Conservation (phyloP, 495 filamentous ascomycete species). For the Penicillium maclennaniae region DNA sequence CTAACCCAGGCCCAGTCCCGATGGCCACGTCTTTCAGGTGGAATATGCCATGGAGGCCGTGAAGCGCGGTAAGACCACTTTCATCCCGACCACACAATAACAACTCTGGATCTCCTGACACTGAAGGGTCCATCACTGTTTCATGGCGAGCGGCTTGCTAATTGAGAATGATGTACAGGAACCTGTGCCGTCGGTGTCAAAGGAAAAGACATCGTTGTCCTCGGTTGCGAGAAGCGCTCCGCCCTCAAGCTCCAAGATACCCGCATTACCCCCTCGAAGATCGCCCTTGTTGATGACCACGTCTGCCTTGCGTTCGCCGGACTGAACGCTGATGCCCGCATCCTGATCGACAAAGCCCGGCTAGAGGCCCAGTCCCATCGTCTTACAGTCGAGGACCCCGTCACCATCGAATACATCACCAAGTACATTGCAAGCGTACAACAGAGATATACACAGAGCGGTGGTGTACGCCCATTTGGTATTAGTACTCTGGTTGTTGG, state of each 20-base stretch:
- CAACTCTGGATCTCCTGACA: not conserved
- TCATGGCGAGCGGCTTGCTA: slow-evolving; percentile 4
- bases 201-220: slow-evolving; percentile 86
- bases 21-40: slow-evolving; percentile 99
- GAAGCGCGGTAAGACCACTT: slow-evolving; percentile 71
- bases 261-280: slow-evolving; percentile 97
- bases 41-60: slow-evolving; percentile 99
- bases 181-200: slow-evolving; percentile 98
- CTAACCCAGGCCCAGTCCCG: slow-evolving; percentile 62
- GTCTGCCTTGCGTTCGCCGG: slow-evolving; percentile 96
- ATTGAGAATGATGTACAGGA: slow-evolving; percentile 47
- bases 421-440: slow-evolving; percentile 97
- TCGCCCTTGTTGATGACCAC: slow-evolving; percentile 89
- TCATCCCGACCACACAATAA: not conserved
- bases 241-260: slow-evolving; percentile 99
- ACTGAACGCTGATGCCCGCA: slow-evolving; percentile 93
- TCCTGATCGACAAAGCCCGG: slow-evolving; percentile 94
- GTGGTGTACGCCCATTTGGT: slow-evolving; percentile 94
- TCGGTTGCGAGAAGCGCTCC: slow-evolving; percentile 97
- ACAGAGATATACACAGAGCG: slow-evolving; percentile 96
- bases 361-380: slow-evolving; percentile 96
- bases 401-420: slow-evolving; percentile 97
- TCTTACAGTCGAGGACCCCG: slow-evolving; percentile 95
- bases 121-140: not conserved
- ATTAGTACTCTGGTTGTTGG: slow-evolving; percentile 97